Conservation (phyloP, 2,329 filamentous ascomycete species). For the Hymenoscyphus occultus region DNA sequence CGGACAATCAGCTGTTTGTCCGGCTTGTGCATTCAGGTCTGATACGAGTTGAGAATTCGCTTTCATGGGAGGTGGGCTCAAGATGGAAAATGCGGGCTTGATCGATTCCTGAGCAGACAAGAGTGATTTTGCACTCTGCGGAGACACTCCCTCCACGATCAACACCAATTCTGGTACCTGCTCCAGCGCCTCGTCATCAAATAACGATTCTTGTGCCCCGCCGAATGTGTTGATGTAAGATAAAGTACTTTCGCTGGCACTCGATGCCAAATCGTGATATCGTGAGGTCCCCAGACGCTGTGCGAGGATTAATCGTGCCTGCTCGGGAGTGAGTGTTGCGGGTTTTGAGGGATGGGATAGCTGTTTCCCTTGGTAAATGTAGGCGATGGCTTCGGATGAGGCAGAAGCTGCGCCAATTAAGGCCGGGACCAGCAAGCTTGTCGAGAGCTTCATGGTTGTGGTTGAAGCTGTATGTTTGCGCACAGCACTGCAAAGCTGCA, state of each 20-base stretch:
- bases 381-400: slow-evolving; percentile 47
- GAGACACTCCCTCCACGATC: slow-evolving; percentile 54
- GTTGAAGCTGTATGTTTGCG: slow-evolving; percentile 14
- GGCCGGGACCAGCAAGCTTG: slow-evolving; percentile 40
- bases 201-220: slow-evolving; percentile 49
- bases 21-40: slow-evolving; percentile 32
- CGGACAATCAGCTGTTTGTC: slow-evolving; percentile 25
- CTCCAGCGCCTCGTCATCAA: slow-evolving; percentile 39
- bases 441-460: slow-evolving; percentile 41
- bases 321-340: slow-evolving; percentile 44
- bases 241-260: slow-evolving; percentile 41
- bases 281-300: slow-evolving; percentile 50
- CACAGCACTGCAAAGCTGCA: not conserved
- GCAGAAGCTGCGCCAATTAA: slow-evolving; percentile 39
- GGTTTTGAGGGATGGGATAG: slow-evolving; percentile 44
- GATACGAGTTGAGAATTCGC: slow-evolving; percentile 34
- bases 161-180: slow-evolving; percentile 53
- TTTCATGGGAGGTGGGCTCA: slow-evolving; percentile 42
- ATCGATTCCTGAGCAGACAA: slow-evolving; percentile 42
- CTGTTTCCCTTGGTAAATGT: slow-evolving; percentile 42
- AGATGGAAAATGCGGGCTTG: slow-evolving; percentile 49
- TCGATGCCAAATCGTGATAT: slow-evolving; percentile 45
- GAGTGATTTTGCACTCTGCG: slow-evolving; percentile 42
- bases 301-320: slow-evolving; percentile 55
- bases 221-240: slow-evolving; percentile 60